phyloP scores from a whole-genome alignment of 306 rosid genomes.

The Urtica urens region DNA sequence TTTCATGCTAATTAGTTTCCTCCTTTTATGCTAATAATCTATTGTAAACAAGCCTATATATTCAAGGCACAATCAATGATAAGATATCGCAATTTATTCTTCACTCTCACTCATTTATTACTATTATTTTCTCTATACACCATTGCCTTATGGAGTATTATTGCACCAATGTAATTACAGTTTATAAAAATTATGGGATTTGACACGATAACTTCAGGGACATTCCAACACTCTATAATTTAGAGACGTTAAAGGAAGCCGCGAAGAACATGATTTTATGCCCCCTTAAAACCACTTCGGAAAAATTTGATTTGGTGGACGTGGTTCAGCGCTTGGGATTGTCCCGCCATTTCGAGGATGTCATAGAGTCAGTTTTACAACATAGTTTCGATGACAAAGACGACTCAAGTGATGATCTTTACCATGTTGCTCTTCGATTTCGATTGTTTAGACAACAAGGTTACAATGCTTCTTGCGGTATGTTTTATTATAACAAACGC shows the following conservation, averaged over 20 bases:
- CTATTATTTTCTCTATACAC: no score
- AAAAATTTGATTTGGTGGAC: slow-evolving; percentile 23
- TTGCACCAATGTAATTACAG: no score
- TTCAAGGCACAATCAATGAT: no score
- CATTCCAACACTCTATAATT: not conserved
- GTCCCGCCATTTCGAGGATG: slow-evolving; percentile 33
- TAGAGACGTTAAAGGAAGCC: slow-evolving; percentile 16
- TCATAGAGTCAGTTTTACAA: slow-evolving; percentile 9
- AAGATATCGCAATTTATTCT: no score
- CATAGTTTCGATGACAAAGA: not conserved
- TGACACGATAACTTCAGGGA: not conserved
- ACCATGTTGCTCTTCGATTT: slow-evolving; percentile 25
- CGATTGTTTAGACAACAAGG: slow-evolving; percentile 41
- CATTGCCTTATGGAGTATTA: no score
- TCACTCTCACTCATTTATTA: no score
- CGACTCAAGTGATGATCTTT: slow-evolving; percentile 9
- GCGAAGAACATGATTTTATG: slow-evolving; percentile 18
- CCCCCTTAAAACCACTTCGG: not conserved
- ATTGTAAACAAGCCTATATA: no score
- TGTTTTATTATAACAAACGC: not conserved
- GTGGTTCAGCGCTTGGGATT: slow-evolving; percentile 22
- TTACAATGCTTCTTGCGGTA: slow-evolving; percentile 22
- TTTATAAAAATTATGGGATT: not conserved
- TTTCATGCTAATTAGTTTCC: no score
- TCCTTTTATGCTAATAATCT: no score